Percentiles rank a stretch among this genome's conserved stretches.
Conservation (phyloP, 2,329 filamentous ascomycete genomes). For the Phialophora verrucosa region DNA sequence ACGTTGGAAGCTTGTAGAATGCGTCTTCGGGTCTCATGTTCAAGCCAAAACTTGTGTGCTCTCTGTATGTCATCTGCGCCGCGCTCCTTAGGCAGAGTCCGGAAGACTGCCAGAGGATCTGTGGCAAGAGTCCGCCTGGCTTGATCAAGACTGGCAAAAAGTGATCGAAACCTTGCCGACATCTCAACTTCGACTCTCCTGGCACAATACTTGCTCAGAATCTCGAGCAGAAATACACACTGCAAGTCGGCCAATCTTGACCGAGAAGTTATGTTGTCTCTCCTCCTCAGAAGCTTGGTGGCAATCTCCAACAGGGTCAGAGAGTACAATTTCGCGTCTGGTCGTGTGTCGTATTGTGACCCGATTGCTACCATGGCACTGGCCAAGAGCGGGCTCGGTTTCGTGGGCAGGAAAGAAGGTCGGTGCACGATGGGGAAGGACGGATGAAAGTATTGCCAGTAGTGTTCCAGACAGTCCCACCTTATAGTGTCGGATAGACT, state of each 20-base stretch:
- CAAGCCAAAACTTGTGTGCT: conserved; percentile 46
- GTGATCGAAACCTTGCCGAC: conserved; percentile 44
- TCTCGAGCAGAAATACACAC: conserved; percentile 46
- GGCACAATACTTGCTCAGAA: conserved; percentile 45
- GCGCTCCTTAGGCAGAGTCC: conserved; percentile 40
- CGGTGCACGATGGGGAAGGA: conserved; percentile 46
- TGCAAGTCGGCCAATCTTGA: conserved; percentile 46
- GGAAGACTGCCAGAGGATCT: conserved; percentile 43
- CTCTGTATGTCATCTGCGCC: conserved; percentile 40
- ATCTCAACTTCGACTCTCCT: conserved; percentile 44
- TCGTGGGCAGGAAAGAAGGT: conserved; percentile 43
- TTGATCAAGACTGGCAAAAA: conserved; percentile 45
- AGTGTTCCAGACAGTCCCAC: conserved; percentile 47
- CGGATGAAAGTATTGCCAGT: conserved; percentile 47
- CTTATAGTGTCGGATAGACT: conserved; percentile 47
- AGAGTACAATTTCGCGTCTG: conserved; percentile 46
- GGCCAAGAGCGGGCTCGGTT: conserved; percentile 43
- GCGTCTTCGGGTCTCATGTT: conserved; percentile 45
- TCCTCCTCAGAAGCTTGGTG: conserved; percentile 42
- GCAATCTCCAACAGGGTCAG: conserved; percentile 45
- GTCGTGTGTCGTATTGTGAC: conserved; percentile 45
- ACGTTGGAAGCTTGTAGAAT: conserved; percentile 46
- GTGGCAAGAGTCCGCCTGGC: conserved; percentile 42
- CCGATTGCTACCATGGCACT: conserved; percentile 47
- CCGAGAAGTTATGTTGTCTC: conserved; percentile 44